Evolutionary conservation across 371 early-diverging fungal genomes (phyloP), one percentile per base, ranked within the genome.

Genomic region (Mucor sp.): DNA sequence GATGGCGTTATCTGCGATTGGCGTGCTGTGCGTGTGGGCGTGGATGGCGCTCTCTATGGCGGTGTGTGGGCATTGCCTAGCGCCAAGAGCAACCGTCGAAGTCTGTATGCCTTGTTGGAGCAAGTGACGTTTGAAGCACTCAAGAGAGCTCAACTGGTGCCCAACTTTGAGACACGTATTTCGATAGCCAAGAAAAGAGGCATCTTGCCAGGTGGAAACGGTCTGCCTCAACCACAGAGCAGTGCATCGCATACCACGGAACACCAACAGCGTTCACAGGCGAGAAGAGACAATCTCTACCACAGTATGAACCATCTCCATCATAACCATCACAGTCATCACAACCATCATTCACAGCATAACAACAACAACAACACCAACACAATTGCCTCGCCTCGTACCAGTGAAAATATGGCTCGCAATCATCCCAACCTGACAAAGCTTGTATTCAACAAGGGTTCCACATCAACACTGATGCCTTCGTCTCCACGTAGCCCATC

Each of bases 1-100:
- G 84, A 84, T 63, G 79, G 81, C 19, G 82, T 84, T 1, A 75
- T 84, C 17, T 84, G 80, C 58, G 84, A 84, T 44, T 84, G 80
- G 78, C 69, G 81, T 21, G 78, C 81, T 21, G 77, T 83, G 9
- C 74, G 84, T 48, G 76, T 79, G 11, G 81, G 84, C 8, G 69
- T 72, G 39, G 81, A 81, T 60, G 81, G 84, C 44, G 62, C 75
- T 4, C 59, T 79, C 6, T 81, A 79, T 50, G 84, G 81, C 2
- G 84, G 84, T 59, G 81, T 84, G 0, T 81, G 81, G 81, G 77
- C 78, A 4, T 58, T 80, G 11, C 78, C 79, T 0, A 71, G 74
- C 25, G 71, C 75, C 9, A 78, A 78, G 47, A 72, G 72, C 17
- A 78, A 73, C 41, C 71, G 84, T 39, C 71, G 81, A 11, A 80